These are phyloP conservation scores for Thozetella sp. DNA, from an alignment of 495 filamentous ascomycete genomes.

Conservation along the genomic window DNA sequence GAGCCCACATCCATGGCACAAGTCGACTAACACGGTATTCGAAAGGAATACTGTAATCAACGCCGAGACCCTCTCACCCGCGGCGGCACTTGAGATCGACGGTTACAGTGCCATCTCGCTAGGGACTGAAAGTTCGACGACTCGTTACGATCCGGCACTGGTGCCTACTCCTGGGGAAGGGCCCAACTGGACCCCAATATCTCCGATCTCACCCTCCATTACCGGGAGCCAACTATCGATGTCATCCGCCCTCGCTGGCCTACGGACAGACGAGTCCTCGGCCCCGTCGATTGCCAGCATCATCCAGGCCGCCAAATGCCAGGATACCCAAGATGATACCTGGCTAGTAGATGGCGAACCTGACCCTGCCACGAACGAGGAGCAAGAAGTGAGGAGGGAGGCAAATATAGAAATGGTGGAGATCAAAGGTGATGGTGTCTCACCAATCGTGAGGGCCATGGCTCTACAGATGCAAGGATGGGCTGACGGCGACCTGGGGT, in stretches of 20 bases:
- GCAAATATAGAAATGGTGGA: too few relatives aligned
- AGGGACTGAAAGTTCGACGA: neutral
- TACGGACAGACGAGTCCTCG: neutral
- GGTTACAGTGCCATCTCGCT: neutral
- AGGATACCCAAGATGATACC: neutral
- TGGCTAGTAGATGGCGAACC: neutral
- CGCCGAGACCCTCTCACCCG: conserved; percentile 22
- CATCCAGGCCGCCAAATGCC: neutral
- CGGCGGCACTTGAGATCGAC: conserved; percentile 21
- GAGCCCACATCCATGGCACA: conserved; percentile 19
- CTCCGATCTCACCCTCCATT: neutral
- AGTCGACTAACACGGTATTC: conserved; percentile 20
- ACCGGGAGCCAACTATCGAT: neutral
- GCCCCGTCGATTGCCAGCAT: neutral
- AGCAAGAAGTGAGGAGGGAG: too few relatives aligned
- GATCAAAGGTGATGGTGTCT: too few relatives aligned
- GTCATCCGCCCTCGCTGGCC: neutral
- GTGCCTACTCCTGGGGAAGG: conserved; percentile 3
- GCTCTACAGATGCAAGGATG: neutral
- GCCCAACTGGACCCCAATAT: neutral
- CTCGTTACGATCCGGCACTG: neutral
- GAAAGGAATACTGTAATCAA: conserved; percentile 13
- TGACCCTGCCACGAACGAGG: too few relatives aligned
- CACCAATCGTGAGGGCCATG: neutral
- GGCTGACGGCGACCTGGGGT: neutral